phyloP scores from a whole-genome alignment of 1,284 basidiomycete species.

The Tilletia setariae region DNA sequence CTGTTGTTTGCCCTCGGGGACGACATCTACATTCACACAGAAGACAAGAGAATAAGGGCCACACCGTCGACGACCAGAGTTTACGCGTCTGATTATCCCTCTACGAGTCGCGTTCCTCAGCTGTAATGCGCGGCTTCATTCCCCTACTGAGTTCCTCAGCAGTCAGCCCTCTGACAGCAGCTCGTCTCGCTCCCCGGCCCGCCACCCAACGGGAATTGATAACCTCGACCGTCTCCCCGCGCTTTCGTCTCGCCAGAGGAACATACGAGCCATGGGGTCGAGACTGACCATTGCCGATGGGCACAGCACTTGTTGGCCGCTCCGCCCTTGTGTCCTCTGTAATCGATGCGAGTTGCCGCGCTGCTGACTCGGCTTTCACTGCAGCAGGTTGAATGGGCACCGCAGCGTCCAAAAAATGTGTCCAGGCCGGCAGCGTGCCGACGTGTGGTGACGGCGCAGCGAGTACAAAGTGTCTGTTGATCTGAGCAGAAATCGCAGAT shows the following conservation, averaged over 20 bases:
- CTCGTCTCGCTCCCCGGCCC: constrained; percentile 28
- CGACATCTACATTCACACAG: too few relatives aligned
- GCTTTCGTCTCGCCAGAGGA: constrained; percentile 21
- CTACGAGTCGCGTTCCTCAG: background rate
- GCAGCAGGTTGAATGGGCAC: background rate
- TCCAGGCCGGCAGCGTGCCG: constrained; percentile 15
- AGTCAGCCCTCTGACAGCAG: constrained; percentile 16
- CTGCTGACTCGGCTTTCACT: background rate
- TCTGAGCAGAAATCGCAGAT: constrained; percentile 34
- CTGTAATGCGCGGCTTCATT: background rate
- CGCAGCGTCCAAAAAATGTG: constrained; percentile 19
- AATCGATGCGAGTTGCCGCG: background rate
- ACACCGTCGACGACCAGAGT: too few relatives aligned
- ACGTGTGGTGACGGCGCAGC: constrained; percentile 19
- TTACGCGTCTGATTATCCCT: too few relatives aligned
- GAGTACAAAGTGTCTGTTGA: constrained; percentile 43
- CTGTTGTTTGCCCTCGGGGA: too few relatives aligned
- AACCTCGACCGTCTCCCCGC: constrained; percentile 26
- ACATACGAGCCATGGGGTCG: constrained; percentile 25
- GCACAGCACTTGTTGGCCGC: constrained; percentile 11
- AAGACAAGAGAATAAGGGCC: too few relatives aligned
- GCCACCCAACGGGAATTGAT: constrained; percentile 31
- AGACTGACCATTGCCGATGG: constrained; percentile 31
- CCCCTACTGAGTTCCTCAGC: constrained; percentile 14
- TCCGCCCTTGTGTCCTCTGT: background rate